Percentiles rank a stretch among this genome's conserved stretches.
These are phyloP conservation scores for Brassica incana DNA, from an alignment of 345 rosid species.

Conservation along the genomic window DNA sequence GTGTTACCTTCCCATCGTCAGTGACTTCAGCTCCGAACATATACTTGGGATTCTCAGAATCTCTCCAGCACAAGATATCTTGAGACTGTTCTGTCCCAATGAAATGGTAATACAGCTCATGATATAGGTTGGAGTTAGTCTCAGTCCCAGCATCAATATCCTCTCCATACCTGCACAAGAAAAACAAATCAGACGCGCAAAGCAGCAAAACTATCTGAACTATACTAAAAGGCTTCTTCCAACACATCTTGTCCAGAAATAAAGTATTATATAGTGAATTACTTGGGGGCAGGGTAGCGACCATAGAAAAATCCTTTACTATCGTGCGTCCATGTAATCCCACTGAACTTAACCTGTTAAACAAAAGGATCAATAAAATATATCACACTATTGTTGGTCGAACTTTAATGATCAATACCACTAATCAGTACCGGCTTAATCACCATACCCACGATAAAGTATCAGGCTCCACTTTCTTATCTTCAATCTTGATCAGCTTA, in stretches of 20 bases:
- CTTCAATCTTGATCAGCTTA: constrained; percentile 65
- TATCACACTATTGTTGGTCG: neutral
- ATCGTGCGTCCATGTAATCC: constrained; percentile 86
- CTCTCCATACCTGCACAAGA: constrained; percentile 67
- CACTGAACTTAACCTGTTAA: constrained; percentile 71
- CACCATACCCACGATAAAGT: constrained; percentile 78
- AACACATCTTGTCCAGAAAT: neutral
- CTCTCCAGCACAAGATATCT: constrained; percentile 90
- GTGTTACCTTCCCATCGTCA: constrained; percentile 78
- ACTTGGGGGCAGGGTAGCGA: constrained; percentile 89
- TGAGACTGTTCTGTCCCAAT: constrained; percentile 76
- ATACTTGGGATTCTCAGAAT: constrained; percentile 74
- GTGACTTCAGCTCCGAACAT: constrained; percentile 55
- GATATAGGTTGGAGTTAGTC: constrained; percentile 77
- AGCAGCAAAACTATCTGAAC: neutral
- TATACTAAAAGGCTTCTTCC: constrained; percentile 8
- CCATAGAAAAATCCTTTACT: constrained; percentile 82
- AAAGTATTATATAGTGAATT: constrained; percentile 23
- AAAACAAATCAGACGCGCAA: neutral
- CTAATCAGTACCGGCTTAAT: neutral
- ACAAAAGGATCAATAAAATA: neutral
- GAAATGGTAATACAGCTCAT: constrained; percentile 79
- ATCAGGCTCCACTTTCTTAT: constrained; percentile 72
- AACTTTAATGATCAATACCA: neutral
- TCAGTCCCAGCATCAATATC: constrained; percentile 87